Evolutionary conservation across 768 basidiomycete genomes (phyloP), one percentile per base, ranked within the genome.

Genomic region (Termitomyces sp.): DNA sequence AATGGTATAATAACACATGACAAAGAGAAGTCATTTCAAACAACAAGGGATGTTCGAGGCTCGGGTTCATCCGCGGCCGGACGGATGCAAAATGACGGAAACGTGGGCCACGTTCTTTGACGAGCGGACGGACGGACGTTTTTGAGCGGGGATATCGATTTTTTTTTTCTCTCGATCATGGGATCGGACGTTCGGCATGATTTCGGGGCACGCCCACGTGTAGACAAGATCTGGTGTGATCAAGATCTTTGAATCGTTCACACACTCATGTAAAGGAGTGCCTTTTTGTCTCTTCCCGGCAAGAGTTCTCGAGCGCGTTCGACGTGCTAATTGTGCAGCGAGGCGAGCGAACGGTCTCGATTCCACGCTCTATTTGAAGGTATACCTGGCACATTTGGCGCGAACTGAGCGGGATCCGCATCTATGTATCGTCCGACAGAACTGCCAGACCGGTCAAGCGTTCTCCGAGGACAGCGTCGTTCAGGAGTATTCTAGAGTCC

Each of bases 131-230:
- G 23, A 23, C 45, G 46, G 28, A 42, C 7, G 40, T 42, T 14
- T 51, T 51, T 17, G 47, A 23, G 6, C 11, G 30, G 53, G 28
- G 19, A 35, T 35, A 35, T 12, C 14, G 14, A 12, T 14, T 35
- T 35, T 35, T 14, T 35, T 35, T 14, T 14, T 35, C 41, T 40
- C 40, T 54, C 50, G 54, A 60, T 56, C 59, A 54, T 54, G 51
- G 41, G 59, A 56, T 54, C 52, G 55, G 59, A 45, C 41, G 17
- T 54, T 37, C 59, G 59, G 56, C 26, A 31, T 50, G 59, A 48
- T 10, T 33, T 33, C 31, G 31, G 31, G 9, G 10, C 10, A 10
- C 54, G 51, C 43, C 55, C 8, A 41, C 47, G 30, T 11, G 19
- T 42, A 53, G 54, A 53, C 40, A 9, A 44, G 48, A 60, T 60